Evolutionary conservation across 73 alveolate genomes (phyloP).

Genomic region (Stentor coeruleus): DNA sequence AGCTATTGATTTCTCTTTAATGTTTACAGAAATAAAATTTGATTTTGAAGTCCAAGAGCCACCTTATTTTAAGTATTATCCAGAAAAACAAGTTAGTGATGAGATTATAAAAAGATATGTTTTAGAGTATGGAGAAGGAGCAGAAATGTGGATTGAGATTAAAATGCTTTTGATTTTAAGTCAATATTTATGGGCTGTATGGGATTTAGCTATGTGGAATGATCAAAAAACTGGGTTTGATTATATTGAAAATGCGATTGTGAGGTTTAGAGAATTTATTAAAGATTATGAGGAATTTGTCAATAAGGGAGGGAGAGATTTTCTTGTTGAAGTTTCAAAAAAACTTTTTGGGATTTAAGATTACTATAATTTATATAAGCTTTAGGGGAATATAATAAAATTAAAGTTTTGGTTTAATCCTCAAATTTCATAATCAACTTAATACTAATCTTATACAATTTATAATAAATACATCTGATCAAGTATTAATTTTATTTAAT

Average conservation of each 20-base stretch:
- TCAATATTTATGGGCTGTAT: constrained; percentile 14
- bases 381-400: too few species aligned
- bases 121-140: constrained; percentile 15
- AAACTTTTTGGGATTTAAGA: not conserved
- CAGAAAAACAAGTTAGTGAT: not conserved
- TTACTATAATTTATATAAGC: too few species aligned
- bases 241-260: not conserved
- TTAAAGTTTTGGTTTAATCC: too few species aligned
- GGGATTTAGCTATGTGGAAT: constrained; percentile 5
- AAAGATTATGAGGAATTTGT: not conserved
- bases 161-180: not conserved
- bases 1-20: not conserved
- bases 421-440: too few species aligned
- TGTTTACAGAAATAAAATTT: not conserved
- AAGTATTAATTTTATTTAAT: too few species aligned
- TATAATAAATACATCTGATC: too few species aligned
- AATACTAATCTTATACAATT: too few species aligned
- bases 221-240: constrained; percentile 7
- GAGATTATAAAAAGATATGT: not conserved
- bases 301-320: not conserved
- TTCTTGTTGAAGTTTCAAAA: not conserved
- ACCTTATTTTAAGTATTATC: not conserved
- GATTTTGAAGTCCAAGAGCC: not conserved
- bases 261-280: not conserved
- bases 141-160: not conserved